Conservation (phyloP, 208 protist species). For the Acanthamoeba culbertsoni region DNA sequence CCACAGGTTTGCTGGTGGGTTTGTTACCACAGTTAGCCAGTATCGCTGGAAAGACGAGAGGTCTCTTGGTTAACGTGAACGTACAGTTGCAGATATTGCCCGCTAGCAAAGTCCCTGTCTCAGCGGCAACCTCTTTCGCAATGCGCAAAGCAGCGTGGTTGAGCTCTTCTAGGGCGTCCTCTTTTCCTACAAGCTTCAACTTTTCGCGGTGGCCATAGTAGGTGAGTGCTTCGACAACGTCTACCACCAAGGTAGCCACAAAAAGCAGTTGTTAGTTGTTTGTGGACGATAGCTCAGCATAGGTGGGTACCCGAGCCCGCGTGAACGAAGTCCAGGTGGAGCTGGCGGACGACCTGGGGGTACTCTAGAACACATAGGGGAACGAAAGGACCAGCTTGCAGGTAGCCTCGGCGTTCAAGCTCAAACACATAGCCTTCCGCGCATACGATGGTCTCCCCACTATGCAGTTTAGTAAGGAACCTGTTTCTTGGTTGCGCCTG, state of each 20-base stretch:
- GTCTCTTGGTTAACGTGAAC: background rate
- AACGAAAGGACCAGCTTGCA: conserved; percentile 50
- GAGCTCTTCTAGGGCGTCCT: conserved; percentile 39
- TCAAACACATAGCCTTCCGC: conserved; percentile 59
- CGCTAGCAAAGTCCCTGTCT: background rate
- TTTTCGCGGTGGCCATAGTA: conserved; percentile 55
- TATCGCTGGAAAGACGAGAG: background rate
- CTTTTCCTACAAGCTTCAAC: conserved; percentile 24
- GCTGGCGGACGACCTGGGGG: conserved; percentile 22
- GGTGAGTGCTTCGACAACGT: conserved; percentile 48
- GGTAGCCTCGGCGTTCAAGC: conserved; percentile 31
- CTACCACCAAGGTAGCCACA: background rate
- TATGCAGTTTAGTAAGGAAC: background rate
- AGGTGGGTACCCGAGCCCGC: background rate
- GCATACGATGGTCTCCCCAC: background rate
- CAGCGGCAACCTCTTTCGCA: conserved; percentile 19
- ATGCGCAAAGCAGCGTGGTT: conserved; percentile 30
- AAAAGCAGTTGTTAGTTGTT: background rate
- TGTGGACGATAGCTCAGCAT: background rate
- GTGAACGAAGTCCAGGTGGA: conserved; percentile 41
- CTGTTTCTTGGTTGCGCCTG: background rate
- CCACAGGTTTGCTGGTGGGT: background rate
- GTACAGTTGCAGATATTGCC: conserved; percentile 54
- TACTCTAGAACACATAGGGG: conserved; percentile 27
- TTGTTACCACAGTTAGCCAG: too few species aligned